A percentile compares a stretch with the other conserved stretches of the same genome.
phyloP scores from a whole-genome alignment of 2,329 filamentous ascomycete species.

The Diaporthe sp. region DNA sequence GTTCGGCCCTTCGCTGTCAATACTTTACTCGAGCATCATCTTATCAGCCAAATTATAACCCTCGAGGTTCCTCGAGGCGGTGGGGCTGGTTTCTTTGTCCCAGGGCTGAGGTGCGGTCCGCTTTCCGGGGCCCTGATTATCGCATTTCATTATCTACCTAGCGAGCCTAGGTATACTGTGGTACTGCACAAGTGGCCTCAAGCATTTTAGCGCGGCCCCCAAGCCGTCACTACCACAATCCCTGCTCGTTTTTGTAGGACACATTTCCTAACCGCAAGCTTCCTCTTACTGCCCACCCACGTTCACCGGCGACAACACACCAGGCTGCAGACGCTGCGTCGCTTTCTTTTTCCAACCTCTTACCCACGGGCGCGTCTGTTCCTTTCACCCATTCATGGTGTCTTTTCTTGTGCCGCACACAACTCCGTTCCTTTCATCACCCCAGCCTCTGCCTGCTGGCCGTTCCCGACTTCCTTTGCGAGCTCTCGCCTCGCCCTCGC shows the following conservation, averaged over 20 bases:
- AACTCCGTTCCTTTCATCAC: conserved; percentile 39
- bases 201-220: conserved; percentile 22
- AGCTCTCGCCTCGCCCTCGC: conserved; percentile 20
- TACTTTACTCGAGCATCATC: neutral
- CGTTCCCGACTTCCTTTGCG: neutral
- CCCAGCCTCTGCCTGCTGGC: conserved; percentile 40
- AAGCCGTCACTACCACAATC: conserved; percentile 17
- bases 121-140: conserved; percentile 12
- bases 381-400: neutral
- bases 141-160: neutral
- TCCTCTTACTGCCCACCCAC: neutral
- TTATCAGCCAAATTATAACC: neutral
- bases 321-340: conserved; percentile 20
- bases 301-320: conserved; percentile 13
- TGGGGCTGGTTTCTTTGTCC: conserved; percentile 20
- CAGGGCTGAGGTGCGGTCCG: conserved; percentile 16
- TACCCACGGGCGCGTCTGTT: neutral
- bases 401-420: conserved; percentile 1
- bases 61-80: neutral
- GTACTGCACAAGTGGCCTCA: conserved; percentile 27
- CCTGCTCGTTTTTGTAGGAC: conserved; percentile 31
- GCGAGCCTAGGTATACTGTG: neutral
- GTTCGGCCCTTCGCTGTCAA: neutral
- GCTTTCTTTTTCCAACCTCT: conserved; percentile 3
- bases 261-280: conserved; percentile 30